Percentiles rank a stretch among this genome's conserved stretches.
Conservation (phyloP, 2,329 filamentous ascomycete genomes). For the Alternaria solani region DNA sequence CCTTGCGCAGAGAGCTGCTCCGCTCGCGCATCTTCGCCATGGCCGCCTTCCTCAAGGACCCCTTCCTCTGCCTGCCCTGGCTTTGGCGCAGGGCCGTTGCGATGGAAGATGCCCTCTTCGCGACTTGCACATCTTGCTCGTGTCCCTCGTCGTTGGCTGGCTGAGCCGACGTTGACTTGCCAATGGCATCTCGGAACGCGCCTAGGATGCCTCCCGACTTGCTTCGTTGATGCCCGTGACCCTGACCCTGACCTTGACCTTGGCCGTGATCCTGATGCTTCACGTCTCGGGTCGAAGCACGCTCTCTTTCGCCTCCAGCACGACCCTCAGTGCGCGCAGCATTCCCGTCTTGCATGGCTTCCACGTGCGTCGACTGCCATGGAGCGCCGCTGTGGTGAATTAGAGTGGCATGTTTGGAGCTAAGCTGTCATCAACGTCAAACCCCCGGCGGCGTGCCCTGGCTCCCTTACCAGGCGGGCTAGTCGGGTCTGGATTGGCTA, state of each 20-base stretch:
- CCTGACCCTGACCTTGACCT: neutral
- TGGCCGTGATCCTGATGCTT: conserved; percentile 9
- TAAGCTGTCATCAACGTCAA: conserved; percentile 18
- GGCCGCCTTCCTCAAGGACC: conserved; percentile 86
- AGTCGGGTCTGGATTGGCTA: conserved; percentile 26
- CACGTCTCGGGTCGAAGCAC: neutral
- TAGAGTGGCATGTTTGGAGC: conserved; percentile 28
- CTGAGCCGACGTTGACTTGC: conserved; percentile 43
- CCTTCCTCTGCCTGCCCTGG: conserved; percentile 72
- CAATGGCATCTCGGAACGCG: conserved; percentile 44
- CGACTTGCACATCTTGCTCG: conserved; percentile 39
- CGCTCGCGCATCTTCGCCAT: conserved; percentile 65
- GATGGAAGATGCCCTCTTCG: conserved; percentile 32
- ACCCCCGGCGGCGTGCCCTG: conserved; percentile 17
- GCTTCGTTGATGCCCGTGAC: conserved; percentile 52
- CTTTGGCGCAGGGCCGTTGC: conserved; percentile 56
- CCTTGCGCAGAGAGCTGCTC: conserved; percentile 39
- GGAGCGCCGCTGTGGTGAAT: conserved; percentile 17
- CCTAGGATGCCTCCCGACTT: conserved; percentile 72
- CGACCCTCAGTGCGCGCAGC: conserved; percentile 1
- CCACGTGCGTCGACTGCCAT: conserved; percentile 22
- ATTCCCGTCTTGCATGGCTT: conserved; percentile 36
- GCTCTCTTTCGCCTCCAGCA: neutral
- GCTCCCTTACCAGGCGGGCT: conserved; percentile 27
- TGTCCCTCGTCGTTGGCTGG: conserved; percentile 26